Conservation (phyloP, 257 asterid genomes). For the Eucommia ulmoides region DNA sequence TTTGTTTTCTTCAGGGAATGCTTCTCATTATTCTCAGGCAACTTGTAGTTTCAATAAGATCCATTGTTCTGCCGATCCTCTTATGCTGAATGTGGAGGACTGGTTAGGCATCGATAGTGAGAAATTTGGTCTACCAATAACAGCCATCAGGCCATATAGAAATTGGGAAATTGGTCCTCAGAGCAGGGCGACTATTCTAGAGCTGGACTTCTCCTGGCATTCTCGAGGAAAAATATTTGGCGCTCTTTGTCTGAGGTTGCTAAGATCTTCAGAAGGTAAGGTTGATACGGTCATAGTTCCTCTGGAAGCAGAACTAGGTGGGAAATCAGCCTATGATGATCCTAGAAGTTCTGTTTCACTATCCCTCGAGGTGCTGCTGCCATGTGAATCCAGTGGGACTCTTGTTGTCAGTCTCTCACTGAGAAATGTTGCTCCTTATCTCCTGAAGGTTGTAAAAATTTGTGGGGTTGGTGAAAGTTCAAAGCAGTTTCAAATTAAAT, state of each 20-base stretch:
- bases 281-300: constrained; percentile 57
- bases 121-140: constrained; percentile 29
- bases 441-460: constrained; percentile 39
- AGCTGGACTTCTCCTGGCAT: constrained; percentile 45
- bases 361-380: constrained; percentile 33
- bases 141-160: constrained; percentile 50
- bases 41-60: constrained; percentile 23
- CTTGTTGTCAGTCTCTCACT: constrained; percentile 29
- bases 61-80: constrained; percentile 21
- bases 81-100: constrained; percentile 18
- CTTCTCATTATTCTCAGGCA: constrained; percentile 30
- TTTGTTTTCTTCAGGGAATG: constrained; percentile 45
- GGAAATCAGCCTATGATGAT: constrained; percentile 17
- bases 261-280: constrained; percentile 38
- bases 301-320: constrained; percentile 51
- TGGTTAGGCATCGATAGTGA: constrained; percentile 40
- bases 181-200: constrained; percentile 42
- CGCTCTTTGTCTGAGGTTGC: constrained; percentile 47
- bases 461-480: constrained; percentile 25
- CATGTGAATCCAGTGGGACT: constrained; percentile 27
- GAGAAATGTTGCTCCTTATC: constrained; percentile 36
- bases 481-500: constrained; percentile 35
- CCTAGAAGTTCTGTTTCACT: constrained; percentile 20
- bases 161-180: constrained; percentile 70
- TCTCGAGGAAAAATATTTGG: constrained; percentile 46